Evolutionary conservation across 352 stramenopile species (phyloP).

Genomic region (Phytophthora pini): DNA sequence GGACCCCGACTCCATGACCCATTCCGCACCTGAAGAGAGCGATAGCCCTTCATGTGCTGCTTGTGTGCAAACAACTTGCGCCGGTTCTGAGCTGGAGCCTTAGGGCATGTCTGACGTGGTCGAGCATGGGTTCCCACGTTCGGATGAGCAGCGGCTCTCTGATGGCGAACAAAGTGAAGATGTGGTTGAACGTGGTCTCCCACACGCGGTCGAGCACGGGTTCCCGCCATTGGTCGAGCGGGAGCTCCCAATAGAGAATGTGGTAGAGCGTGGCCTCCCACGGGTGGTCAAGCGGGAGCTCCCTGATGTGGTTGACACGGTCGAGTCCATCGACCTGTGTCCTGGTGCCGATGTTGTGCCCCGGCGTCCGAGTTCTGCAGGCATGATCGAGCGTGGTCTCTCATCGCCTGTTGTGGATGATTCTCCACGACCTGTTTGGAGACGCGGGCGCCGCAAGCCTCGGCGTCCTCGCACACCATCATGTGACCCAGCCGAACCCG

Average conservation of each 20-base stretch:
- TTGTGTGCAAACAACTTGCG: not conserved
- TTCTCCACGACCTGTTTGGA: constrained; percentile 5
- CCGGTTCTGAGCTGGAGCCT: not conserved
- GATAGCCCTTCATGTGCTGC: not conserved
- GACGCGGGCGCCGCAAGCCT: constrained; percentile 9
- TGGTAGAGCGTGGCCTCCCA: too few species aligned
- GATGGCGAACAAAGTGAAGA: too few species aligned
- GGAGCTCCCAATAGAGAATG: too few species aligned
- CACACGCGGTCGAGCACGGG: too few species aligned
- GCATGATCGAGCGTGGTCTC: constrained; percentile 16
- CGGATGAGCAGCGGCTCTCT: too few species aligned
- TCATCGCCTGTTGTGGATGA: constrained; percentile 13
- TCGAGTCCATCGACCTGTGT: constrained; percentile 1
- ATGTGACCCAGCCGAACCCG: too few species aligned
- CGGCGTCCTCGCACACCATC: too few species aligned
- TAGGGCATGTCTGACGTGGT: not conserved
- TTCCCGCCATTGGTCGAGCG: too few species aligned
- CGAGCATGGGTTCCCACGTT: too few species aligned
- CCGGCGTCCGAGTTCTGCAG: constrained; percentile 10
- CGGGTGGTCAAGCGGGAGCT: not conserved
- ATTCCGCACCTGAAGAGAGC: not conserved
- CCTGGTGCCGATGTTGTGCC: constrained; percentile 12
- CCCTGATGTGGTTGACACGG: constrained; percentile 6
- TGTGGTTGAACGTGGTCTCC: too few species aligned
- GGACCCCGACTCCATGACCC: not conserved